These are phyloP conservation scores for Fagopyrum esculentum DNA, from an alignment of 148 eudicot species.

Conservation along the genomic window DNA sequence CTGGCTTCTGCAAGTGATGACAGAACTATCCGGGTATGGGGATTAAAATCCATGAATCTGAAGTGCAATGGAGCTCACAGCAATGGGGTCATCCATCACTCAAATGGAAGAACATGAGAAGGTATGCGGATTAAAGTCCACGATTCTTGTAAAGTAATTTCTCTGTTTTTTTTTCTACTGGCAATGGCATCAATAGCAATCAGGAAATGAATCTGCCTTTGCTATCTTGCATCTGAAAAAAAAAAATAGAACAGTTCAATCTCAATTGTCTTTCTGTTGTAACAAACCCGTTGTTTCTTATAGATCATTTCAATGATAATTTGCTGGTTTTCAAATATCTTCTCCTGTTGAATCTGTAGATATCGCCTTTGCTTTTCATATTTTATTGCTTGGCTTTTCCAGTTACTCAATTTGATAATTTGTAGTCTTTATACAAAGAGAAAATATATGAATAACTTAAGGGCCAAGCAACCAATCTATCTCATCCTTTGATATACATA, in stretches of 20 bases:
- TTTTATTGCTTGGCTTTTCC: neutral
- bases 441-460: neutral
- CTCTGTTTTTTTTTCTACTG: neutral
- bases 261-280: neutral
- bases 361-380: neutral
- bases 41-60: conserved; percentile 28
- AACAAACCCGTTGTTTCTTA: neutral
- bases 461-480: neutral
- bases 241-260: neutral
- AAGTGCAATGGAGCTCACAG: conserved; percentile 25
- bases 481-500: too few species aligned
- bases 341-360: neutral
- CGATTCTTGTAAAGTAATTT: neutral
- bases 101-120: conserved; percentile 32
- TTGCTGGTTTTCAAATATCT: conserved; percentile 6
- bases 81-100: conserved; percentile 30
- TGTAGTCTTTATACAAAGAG: neutral
- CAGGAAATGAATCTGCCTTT: neutral
- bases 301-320: conserved; percentile 4
- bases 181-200: neutral
- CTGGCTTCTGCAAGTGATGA: conserved; percentile 90
- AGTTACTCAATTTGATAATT: neutral
- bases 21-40: conserved; percentile 79
- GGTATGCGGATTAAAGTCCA: neutral
- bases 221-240: neutral